These are phyloP conservation scores for Myriosclerotinia scirpicola DNA, from an alignment of 2,329 filamentous ascomycete species.

Conservation along the genomic window DNA sequence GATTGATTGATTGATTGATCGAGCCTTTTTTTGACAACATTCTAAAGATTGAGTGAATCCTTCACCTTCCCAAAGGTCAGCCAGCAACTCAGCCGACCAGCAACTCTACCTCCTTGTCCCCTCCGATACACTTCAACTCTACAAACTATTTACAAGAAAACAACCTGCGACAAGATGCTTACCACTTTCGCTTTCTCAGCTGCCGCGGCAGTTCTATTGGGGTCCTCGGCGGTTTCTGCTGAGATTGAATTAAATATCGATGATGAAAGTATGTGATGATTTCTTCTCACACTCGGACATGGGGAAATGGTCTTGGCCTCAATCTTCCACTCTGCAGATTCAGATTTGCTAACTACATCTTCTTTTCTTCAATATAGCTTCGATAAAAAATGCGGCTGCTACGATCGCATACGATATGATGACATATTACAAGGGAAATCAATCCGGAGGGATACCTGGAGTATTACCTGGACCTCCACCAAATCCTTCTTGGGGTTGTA, in stretches of 20 bases:
- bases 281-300: too few relatives aligned
- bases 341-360: slow-evolving; percentile 29
- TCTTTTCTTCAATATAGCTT: slow-evolving; percentile 43
- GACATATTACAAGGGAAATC: slow-evolving; percentile 46
- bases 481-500: slow-evolving; percentile 38
- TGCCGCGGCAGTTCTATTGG: slow-evolving; percentile 32
- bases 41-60: slow-evolving; percentile 8
- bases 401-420: slow-evolving; percentile 42
- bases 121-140: not conserved
- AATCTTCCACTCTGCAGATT: not conserved
- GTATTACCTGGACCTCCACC: slow-evolving; percentile 49
- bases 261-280: slow-evolving; percentile 31
- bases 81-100: too few relatives aligned
- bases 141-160: not conserved
- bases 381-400: slow-evolving; percentile 39
- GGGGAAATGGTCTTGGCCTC: too few relatives aligned
- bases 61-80: not conserved
- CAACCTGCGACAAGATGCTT: slow-evolving; percentile 29
- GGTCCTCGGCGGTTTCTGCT: slow-evolving; percentile 40
- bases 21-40: slow-evolving; percentile 14
- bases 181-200: slow-evolving; percentile 32
- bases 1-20: too few relatives aligned
- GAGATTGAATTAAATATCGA: slow-evolving; percentile 37
- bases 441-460: slow-evolving; percentile 48
- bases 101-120: not conserved